Evolutionary conservation across 495 filamentous ascomycete genomes (phyloP).

Genomic region (Astrothelium subdiscretum): DNA sequence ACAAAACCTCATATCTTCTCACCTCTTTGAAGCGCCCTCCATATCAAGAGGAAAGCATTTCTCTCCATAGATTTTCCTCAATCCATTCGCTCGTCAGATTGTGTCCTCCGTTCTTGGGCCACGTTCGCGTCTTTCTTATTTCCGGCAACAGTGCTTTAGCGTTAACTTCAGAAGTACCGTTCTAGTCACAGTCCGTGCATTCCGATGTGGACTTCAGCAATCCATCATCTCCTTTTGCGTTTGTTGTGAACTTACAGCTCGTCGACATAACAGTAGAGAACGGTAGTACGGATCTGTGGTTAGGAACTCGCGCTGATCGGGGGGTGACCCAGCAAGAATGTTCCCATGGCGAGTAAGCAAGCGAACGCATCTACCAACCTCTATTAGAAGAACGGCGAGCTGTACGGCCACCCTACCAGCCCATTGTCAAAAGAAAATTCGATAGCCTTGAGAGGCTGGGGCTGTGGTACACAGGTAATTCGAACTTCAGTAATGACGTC

Average conservation of each 20-base stretch:
- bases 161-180: neutral
- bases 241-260: constrained; percentile 43
- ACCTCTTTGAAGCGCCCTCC: too few relatives aligned
- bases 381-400: constrained; percentile 29
- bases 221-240: constrained; percentile 39
- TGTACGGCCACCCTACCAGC: constrained; percentile 36
- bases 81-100: neutral
- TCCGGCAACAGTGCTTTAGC: neutral
- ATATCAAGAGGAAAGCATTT: too few relatives aligned
- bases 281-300: constrained; percentile 47
- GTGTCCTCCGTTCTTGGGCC: neutral
- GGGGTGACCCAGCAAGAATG: constrained; percentile 34
- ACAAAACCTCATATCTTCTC: too few relatives aligned
- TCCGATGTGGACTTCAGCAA: constrained; percentile 44
- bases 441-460: constrained; percentile 42
- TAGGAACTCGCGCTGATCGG: constrained; percentile 37
- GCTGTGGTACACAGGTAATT: constrained; percentile 49
- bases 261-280: constrained; percentile 41
- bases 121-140: neutral
- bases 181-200: constrained; percentile 38
- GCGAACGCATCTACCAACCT: constrained; percentile 33
- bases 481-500: constrained; percentile 35
- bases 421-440: constrained; percentile 38
- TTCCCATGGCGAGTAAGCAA: constrained; percentile 35
- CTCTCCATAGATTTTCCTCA: neutral